These are phyloP conservation scores for Carex arenaria DNA, from an alignment of 202 grass and related monocot genomes.

Conservation along the genomic window DNA sequence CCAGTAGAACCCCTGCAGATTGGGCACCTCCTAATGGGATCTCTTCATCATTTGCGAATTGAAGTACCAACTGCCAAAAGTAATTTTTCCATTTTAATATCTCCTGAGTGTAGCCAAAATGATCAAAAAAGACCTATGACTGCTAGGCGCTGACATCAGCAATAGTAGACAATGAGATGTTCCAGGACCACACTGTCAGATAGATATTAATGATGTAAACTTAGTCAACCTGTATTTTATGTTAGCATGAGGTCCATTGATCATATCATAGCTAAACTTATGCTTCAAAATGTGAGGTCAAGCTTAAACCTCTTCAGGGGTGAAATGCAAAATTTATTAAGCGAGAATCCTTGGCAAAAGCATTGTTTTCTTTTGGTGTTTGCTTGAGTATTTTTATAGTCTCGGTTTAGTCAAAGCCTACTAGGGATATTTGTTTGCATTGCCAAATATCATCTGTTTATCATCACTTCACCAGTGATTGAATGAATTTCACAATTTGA, in stretches of 20 bases:
- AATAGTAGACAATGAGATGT: not conserved
- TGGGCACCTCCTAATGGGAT: too few species aligned
- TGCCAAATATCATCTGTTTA: not conserved
- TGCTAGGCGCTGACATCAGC: not conserved
- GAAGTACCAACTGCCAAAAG: conserved; percentile 52
- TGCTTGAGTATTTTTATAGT: not conserved
- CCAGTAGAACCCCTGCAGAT: too few species aligned
- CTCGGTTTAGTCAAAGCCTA: not conserved
- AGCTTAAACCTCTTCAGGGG: not conserved
- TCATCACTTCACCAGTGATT: not conserved
- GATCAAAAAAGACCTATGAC: not conserved
- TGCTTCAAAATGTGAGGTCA: not conserved
- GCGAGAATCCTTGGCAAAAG: not conserved
- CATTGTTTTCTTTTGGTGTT: not conserved
- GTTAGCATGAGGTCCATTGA: not conserved
- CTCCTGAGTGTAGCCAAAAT: not conserved
- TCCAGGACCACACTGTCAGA: not conserved
- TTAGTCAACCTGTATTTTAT: not conserved
- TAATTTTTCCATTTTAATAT: not conserved
- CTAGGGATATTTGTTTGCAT: not conserved
- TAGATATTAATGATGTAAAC: not conserved
- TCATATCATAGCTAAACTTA: not conserved
- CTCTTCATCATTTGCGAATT: too few species aligned
- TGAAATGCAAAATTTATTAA: not conserved
- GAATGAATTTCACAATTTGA: not conserved